These are phyloP conservation scores for Pharnaceum exiguum DNA, from an alignment of 148 eudicot genomes.

Conservation along the genomic window DNA sequence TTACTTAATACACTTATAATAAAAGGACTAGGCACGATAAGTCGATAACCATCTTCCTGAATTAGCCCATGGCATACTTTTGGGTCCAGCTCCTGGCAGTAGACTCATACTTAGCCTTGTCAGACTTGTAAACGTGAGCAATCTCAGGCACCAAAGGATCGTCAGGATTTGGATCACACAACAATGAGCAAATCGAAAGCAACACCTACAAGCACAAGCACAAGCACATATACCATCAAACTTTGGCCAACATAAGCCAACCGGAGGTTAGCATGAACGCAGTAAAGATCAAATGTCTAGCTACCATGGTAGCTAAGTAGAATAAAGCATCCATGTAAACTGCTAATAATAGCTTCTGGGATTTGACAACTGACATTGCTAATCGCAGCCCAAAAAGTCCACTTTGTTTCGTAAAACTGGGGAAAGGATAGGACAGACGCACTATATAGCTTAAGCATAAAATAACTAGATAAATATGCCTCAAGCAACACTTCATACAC, in stretches of 20 bases:
- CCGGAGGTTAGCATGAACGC: background rate
- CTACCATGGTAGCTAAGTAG: too few species aligned
- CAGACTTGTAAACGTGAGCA: slow-evolving; percentile 63
- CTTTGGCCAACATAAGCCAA: background rate
- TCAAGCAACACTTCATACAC: too few species aligned
- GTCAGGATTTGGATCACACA: slow-evolving; percentile 50
- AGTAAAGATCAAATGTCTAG: too few species aligned
- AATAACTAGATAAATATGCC: too few species aligned
- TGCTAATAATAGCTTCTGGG: too few species aligned
- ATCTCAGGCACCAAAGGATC: slow-evolving; percentile 54
- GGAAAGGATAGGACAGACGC: too few species aligned
- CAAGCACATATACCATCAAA: background rate
- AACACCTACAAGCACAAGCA: slow-evolving; percentile 41
- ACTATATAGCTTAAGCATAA: too few species aligned
- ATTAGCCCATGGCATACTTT: slow-evolving; percentile 59
- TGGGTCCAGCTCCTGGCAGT: slow-evolving; percentile 57
- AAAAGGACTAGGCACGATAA: background rate
- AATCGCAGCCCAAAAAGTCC: too few species aligned
- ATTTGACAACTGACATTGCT: too few species aligned
- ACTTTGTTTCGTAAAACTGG: too few species aligned
- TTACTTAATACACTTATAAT: background rate
- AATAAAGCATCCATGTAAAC: too few species aligned
- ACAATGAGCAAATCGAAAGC: slow-evolving; percentile 45
- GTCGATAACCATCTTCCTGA: too few species aligned
- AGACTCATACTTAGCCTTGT: slow-evolving; percentile 45